Conservation (phyloP, 2,329 filamentous ascomycete species). For the Elsinoe batatas region DNA sequence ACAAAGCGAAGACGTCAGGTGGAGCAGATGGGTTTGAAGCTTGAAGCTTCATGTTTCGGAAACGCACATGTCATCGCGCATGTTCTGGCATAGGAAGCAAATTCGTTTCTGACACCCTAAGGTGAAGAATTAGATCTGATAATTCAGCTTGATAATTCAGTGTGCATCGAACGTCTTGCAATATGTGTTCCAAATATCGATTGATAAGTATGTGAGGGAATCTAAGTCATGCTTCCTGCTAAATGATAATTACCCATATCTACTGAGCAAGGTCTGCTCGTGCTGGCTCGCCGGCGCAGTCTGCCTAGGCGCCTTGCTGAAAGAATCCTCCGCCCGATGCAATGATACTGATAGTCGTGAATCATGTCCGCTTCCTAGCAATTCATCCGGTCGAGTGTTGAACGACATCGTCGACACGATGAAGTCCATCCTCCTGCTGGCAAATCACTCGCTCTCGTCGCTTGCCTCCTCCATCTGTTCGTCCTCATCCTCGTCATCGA, state of each 20-base stretch:
- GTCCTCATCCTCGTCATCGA: conserved; percentile 50
- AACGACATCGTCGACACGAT: too few species aligned
- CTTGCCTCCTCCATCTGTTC: conserved; percentile 49
- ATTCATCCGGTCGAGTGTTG: not conserved
- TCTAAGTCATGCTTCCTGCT: conserved; percentile 4
- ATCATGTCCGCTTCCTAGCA: not conserved
- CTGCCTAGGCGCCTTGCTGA: conserved; percentile 11
- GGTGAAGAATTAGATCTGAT: too few species aligned
- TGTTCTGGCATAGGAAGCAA: too few species aligned
- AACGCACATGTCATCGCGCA: not conserved
- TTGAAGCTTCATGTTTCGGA: not conserved
- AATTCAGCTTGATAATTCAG: too few species aligned
- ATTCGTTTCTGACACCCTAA: too few species aligned
- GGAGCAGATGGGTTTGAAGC: conserved; percentile 3
- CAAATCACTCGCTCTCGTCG: conserved; percentile 29
- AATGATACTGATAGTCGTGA: not conserved
- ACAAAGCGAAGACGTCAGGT: not conserved
- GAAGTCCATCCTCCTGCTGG: too few species aligned
- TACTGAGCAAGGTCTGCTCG: not conserved
- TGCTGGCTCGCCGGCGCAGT: conserved; percentile 11
- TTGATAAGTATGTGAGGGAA: not conserved
- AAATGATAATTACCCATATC: not conserved
- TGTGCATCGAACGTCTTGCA: not conserved
- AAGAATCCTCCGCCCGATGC: not conserved
- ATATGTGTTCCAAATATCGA: not conserved